These are phyloP conservation scores for Candida koratica DNA, from an alignment of 805 yeast species.

Conservation along the genomic window DNA sequence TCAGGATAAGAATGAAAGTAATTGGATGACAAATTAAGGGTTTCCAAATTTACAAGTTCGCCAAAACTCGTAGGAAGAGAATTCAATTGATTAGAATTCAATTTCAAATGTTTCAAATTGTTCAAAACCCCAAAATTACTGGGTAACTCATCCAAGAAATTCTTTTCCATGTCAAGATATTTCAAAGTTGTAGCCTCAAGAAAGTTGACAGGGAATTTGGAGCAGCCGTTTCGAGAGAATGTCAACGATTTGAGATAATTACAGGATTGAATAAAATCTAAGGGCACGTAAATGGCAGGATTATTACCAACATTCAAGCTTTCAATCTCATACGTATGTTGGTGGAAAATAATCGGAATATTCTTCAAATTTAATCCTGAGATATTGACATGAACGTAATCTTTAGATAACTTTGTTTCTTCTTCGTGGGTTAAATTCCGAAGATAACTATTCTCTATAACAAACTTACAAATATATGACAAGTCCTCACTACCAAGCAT, in stretches of 20 bases:
- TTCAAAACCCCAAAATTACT: conserved; percentile 49
- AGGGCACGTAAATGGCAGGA: conserved; percentile 78
- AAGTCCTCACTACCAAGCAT: conserved; percentile 82
- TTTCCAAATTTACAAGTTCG: conserved; percentile 48
- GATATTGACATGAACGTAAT: conserved; percentile 70
- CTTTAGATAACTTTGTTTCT: conserved; percentile 60
- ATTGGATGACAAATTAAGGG: conserved; percentile 79
- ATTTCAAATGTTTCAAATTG: conserved; percentile 54
- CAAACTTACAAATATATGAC: conserved; percentile 76
- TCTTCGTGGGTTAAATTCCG: conserved; percentile 64
- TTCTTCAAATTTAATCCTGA: conserved; percentile 72
- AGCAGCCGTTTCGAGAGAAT: conserved; percentile 69
- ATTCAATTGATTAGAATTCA: conserved; percentile 73
- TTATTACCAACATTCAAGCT: conserved; percentile 79
- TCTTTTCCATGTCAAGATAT: conserved; percentile 70
- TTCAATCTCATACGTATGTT: conserved; percentile 75
- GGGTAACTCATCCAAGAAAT: conserved; percentile 65
- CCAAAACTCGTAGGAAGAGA: conserved; percentile 60
- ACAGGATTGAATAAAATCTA: conserved; percentile 82
- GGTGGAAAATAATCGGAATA: conserved; percentile 79
- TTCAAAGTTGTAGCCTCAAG: conserved; percentile 65
- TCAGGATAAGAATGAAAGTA: conserved; percentile 59
- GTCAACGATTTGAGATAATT: conserved; percentile 62
- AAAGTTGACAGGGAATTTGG: conserved; percentile 69
- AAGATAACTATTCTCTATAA: conserved; percentile 59